Evolutionary conservation across 2,329 filamentous ascomycete genomes (phyloP).

Genomic region (Alternaria incomplexa): DNA sequence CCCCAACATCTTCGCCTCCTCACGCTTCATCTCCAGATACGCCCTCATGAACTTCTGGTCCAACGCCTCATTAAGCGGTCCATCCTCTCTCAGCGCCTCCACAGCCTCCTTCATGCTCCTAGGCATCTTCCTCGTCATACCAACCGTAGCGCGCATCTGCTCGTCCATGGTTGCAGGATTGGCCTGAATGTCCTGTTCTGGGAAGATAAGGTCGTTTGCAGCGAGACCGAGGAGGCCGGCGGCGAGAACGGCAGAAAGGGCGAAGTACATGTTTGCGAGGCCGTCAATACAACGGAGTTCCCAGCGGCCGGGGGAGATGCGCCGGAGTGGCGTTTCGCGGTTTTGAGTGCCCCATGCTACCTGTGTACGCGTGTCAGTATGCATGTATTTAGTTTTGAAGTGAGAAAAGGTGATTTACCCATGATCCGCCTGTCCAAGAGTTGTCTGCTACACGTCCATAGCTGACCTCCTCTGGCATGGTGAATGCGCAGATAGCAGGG

Average conservation of each 20-base stretch:
- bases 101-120: slow-evolving; percentile 62
- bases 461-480: slow-evolving; percentile 68
- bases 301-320: slow-evolving; percentile 72
- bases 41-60: slow-evolving; percentile 60
- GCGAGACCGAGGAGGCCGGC: slow-evolving; percentile 65
- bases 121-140: slow-evolving; percentile 63
- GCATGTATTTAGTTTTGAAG: background rate
- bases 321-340: slow-evolving; percentile 74
- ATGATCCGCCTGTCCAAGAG: slow-evolving; percentile 53
- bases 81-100: slow-evolving; percentile 57
- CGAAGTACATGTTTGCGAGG: slow-evolving; percentile 78
- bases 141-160: slow-evolving; percentile 57
- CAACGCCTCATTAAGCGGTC: slow-evolving; percentile 55
- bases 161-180: slow-evolving; percentile 34
- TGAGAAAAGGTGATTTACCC: background rate
- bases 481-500: slow-evolving; percentile 70
- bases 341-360: slow-evolving; percentile 84
- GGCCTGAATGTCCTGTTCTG: slow-evolving; percentile 62
- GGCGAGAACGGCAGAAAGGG: slow-evolving; percentile 65
- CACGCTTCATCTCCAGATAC: slow-evolving; percentile 65
- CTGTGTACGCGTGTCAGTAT: slow-evolving; percentile 60
- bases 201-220: slow-evolving; percentile 50
- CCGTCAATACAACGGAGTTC: slow-evolving; percentile 82
- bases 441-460: slow-evolving; percentile 73
- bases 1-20: slow-evolving; percentile 60